Evolutionary conservation across 208 protist species (phyloP).

Genomic region (Trypanosomatidae sp.): DNA sequence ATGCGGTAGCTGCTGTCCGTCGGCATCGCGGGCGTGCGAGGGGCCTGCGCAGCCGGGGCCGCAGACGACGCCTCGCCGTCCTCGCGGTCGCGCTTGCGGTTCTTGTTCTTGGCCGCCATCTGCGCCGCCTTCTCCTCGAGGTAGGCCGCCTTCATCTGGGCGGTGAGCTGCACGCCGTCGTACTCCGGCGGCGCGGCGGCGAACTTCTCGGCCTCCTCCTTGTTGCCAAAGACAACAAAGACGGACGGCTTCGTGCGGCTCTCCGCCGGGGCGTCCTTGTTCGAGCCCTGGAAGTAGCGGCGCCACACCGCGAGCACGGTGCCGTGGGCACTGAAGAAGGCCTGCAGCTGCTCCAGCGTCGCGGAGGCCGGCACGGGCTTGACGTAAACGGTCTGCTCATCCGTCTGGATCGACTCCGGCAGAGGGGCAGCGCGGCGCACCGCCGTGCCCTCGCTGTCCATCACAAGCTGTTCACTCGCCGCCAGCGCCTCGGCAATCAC

Average conservation of each 20-base stretch:
- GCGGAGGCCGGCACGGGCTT: constrained; percentile 76
- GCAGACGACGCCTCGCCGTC: background rate
- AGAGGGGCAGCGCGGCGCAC: constrained; percentile 81
- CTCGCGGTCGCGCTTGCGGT: constrained; percentile 32
- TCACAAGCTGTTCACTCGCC: constrained; percentile 61
- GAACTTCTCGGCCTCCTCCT: constrained; percentile 74
- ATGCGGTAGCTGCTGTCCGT: constrained; percentile 77
- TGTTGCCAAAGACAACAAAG: constrained; percentile 81
- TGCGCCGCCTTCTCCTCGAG: constrained; percentile 72
- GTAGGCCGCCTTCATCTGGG: constrained; percentile 82
- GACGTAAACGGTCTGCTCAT: constrained; percentile 86
- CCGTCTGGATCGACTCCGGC: constrained; percentile 86
- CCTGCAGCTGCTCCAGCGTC: constrained; percentile 74
- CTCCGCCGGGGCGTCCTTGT: constrained; percentile 58
- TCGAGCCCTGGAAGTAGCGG: constrained; percentile 70
- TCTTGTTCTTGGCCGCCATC: constrained; percentile 53
- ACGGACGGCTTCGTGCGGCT: constrained; percentile 78
- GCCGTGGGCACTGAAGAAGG: constrained; percentile 74
- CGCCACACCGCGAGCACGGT: constrained; percentile 86
- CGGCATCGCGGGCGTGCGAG: constrained; percentile 75
- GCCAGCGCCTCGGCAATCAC: constrained; percentile 64
- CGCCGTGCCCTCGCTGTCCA: constrained; percentile 56
- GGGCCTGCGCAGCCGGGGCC: constrained; percentile 9
- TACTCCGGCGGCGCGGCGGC: constrained; percentile 52
- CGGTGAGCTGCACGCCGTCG: constrained; percentile 67